Evolutionary conservation across 1,284 basidiomycete species (phyloP).

Genomic region (Pseudozyma pruni): DNA sequence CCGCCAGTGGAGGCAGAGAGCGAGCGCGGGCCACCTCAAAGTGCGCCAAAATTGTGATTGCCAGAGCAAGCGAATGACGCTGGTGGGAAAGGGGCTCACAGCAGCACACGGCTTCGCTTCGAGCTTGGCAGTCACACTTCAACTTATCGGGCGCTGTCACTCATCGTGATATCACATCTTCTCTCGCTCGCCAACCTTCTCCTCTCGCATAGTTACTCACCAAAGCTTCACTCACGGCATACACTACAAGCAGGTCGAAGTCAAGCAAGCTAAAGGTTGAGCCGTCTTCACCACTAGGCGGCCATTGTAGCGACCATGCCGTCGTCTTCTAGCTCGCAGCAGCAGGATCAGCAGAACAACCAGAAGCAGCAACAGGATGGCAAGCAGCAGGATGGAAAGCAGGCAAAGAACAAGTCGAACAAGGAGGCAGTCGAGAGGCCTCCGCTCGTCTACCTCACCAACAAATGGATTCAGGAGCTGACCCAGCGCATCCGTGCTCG

Average conservation of each 20-base stretch:
- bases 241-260: neutral
- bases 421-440: slow-evolving; percentile 37
- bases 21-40: too few relatives aligned
- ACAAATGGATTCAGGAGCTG: slow-evolving; percentile 85
- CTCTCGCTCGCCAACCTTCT: neutral
- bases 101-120: too few relatives aligned
- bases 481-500: slow-evolving; percentile 87
- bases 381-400: slow-evolving; percentile 9
- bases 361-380: too few relatives aligned
- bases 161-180: neutral
- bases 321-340: slow-evolving; percentile 26
- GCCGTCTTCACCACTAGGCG: neutral
- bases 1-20: too few relatives aligned
- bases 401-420: slow-evolving; percentile 16
- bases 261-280: neutral
- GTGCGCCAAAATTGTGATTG: too few relatives aligned
- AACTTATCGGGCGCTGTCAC: neutral
- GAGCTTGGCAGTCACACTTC: slow-evolving; percentile 2
- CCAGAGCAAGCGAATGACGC: too few relatives aligned
- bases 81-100: too few relatives aligned
- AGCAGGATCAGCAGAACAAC: neutral
- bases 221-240: neutral
- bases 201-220: too few relatives aligned
- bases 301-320: slow-evolving; percentile 18
- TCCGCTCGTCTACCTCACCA: slow-evolving; percentile 84